Evolutionary conservation across 306 rosid species (phyloP).

Genomic region (Glycyrrhiza uralensis): DNA sequence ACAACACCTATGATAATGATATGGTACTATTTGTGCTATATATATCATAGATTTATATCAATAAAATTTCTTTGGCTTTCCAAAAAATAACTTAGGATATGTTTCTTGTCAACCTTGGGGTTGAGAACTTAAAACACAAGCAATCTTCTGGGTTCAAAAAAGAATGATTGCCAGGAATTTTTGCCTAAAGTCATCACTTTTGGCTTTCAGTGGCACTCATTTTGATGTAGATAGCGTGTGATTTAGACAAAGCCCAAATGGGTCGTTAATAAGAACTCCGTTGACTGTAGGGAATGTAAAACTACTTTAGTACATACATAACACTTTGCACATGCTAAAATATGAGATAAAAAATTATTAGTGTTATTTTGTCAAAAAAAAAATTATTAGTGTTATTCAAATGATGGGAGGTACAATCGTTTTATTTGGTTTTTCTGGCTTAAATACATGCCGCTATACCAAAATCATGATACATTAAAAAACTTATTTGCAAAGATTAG

Average conservation of each 20-base stretch:
- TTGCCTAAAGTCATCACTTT: not conserved
- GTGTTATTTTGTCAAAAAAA: too few relatives aligned
- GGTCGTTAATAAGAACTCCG: not conserved
- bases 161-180: not conserved
- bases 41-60: too few relatives aligned
- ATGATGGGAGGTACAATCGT: constrained; percentile 17
- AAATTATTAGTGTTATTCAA: constrained; percentile 2
- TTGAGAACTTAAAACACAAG: constrained; percentile 3
- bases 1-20: too few relatives aligned
- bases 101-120: not conserved
- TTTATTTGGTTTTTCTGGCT: constrained; percentile 15
- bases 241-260: not conserved
- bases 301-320: not conserved
- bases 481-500: constrained; percentile 27
- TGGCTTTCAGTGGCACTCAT: not conserved
- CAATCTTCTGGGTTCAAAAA: not conserved
- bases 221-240: not conserved
- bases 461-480: constrained; percentile 10
- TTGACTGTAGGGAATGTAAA: not conserved
- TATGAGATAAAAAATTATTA: not conserved
- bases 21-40: too few relatives aligned
- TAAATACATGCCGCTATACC: constrained; percentile 8
- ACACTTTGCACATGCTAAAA: not conserved
- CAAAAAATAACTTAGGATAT: too few relatives aligned
- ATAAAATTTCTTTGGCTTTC: too few relatives aligned